These are phyloP conservation scores for Solanum virginianum DNA, from an alignment of 257 asterid genomes.

Conservation along the genomic window DNA sequence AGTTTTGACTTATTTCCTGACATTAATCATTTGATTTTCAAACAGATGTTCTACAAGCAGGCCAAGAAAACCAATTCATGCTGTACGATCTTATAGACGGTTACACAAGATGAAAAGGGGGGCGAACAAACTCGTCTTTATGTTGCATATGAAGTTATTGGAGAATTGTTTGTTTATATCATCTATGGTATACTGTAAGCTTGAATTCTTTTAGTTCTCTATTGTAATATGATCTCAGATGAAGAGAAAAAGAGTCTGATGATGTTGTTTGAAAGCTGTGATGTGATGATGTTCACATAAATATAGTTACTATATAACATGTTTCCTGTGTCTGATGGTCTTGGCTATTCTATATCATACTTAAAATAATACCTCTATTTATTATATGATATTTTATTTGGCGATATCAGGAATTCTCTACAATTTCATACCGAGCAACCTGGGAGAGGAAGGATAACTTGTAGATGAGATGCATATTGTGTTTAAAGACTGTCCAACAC, in stretches of 20 bases:
- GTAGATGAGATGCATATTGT: no score
- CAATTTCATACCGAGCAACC: no score
- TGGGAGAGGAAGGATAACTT: no score
- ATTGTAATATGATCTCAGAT: not conserved
- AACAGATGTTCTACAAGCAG: constrained; percentile 87
- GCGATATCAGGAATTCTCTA: no score
- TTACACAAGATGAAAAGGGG: not conserved
- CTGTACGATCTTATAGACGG: constrained; percentile 59
- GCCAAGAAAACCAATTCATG: constrained; percentile 90
- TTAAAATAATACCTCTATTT: no score
- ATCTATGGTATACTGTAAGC: constrained; percentile 2
- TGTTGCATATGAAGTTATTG: constrained; percentile 4
- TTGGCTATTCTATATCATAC: no score
- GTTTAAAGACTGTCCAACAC: no score
- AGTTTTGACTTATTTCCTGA: not conserved
- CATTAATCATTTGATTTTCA: not conserved
- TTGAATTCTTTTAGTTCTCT: constrained; percentile 2
- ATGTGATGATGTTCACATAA: not conserved
- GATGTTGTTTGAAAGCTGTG: not conserved
- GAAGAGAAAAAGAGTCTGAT: not conserved
- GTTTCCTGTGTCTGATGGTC: not conserved
- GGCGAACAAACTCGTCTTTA: not conserved
- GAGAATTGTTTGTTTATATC: constrained; percentile 15
- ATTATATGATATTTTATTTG: no score
- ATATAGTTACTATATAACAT: not conserved